phyloP scores from a whole-genome alignment of 2,329 filamentous ascomycete species.

The Leptographium galeiforme region DNA sequence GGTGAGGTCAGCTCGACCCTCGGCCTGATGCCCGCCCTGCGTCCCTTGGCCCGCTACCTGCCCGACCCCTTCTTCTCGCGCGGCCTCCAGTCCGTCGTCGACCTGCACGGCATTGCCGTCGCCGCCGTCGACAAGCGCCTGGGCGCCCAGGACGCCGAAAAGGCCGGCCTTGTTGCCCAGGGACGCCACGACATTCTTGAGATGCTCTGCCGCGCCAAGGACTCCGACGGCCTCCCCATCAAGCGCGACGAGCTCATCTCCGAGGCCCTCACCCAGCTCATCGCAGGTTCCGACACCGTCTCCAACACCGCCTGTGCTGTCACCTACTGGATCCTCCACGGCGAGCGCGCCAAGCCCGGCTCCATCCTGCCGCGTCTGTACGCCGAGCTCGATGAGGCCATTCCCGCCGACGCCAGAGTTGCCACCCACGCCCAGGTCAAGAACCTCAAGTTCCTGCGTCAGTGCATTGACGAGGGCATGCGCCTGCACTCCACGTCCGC shows the following conservation, averaged over 20 bases:
- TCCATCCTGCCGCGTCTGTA: constrained; percentile 5
- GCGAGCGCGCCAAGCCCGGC: constrained; percentile 6
- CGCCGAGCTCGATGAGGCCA: constrained; percentile 7
- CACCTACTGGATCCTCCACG: constrained; percentile 9
- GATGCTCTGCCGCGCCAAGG: constrained; percentile 8
- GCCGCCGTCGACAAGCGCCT: constrained; percentile 9
- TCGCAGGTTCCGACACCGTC: constrained; percentile 9
- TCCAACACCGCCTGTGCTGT: constrained; percentile 9
- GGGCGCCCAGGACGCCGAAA: constrained; percentile 4
- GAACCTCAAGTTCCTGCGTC: constrained; percentile 5
- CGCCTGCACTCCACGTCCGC: constrained; percentile 9
- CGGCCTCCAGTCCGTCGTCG: constrained; percentile 5
- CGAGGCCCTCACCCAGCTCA: constrained; percentile 9
- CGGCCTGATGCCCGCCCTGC: constrained; percentile 6
- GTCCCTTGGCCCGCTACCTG: constrained; percentile 3
- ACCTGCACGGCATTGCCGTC: constrained; percentile 9
- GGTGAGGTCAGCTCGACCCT: constrained; percentile 10
- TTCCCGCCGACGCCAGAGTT: background rate
- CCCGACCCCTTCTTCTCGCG: constrained; percentile 8
- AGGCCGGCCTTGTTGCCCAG: background rate
- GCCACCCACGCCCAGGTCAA: constrained; percentile 5
- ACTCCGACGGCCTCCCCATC: constrained; percentile 3
- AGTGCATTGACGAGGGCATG: constrained; percentile 10
- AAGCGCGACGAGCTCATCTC: constrained; percentile 7
- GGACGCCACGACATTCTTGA: constrained; percentile 9